Evolutionary conservation across 1,139 yeast species (phyloP).

Genomic region (Sugiyamaella pinicola): DNA sequence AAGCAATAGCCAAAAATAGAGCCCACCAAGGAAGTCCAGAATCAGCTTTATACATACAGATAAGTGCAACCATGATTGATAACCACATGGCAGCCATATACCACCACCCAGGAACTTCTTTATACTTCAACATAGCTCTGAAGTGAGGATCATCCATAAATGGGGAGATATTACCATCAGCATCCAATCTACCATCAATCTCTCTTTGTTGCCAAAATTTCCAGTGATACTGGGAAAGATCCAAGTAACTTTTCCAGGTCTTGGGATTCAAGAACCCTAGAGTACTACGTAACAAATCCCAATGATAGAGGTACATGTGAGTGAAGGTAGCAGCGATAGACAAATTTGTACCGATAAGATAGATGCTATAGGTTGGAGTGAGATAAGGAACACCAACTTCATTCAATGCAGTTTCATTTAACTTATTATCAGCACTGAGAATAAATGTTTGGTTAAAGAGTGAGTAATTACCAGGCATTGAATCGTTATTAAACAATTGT

Average conservation of each 20-base stretch:
- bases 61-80: constrained; percentile 52
- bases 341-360: constrained; percentile 39
- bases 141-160: constrained; percentile 58
- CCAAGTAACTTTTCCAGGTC: constrained; percentile 18
- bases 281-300: constrained; percentile 25
- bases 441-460: constrained; percentile 37
- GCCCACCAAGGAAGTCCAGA: constrained; percentile 58
- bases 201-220: constrained; percentile 25
- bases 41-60: constrained; percentile 45
- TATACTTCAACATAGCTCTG: constrained; percentile 54
- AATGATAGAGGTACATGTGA: constrained; percentile 35
- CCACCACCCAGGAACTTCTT: constrained; percentile 65
- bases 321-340: constrained; percentile 41
- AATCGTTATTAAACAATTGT: constrained; percentile 34
- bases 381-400: constrained; percentile 38
- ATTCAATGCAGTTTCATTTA: constrained; percentile 34
- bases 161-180: constrained; percentile 39
- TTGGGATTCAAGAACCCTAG: constrained; percentile 26
- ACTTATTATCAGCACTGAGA: constrained; percentile 30
- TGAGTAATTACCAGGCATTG: constrained; percentile 33
- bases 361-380: constrained; percentile 39
- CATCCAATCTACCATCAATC: constrained; percentile 35
- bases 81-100: constrained; percentile 49
- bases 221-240: constrained; percentile 17
- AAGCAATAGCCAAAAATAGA: constrained; percentile 50